phyloP scores from a whole-genome alignment of 345 rosid genomes.

The Populus davidiana region DNA sequence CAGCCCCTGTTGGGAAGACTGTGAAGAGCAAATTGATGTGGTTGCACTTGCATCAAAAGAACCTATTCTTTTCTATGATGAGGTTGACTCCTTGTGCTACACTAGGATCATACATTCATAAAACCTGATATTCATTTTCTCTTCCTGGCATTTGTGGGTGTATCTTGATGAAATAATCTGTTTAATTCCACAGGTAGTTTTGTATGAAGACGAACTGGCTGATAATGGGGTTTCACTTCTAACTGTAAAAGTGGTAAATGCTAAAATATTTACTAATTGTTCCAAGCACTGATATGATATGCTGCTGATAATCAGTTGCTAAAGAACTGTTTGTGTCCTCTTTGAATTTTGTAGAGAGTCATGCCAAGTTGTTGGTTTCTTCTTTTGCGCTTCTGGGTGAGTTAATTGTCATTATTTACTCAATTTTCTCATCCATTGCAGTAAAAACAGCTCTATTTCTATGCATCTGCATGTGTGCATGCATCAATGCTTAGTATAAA shows the following conservation, averaged over 20 bases:
- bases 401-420: slow-evolving; percentile 25
- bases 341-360: slow-evolving; percentile 61
- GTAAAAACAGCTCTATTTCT: neutral
- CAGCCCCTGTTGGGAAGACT: slow-evolving; percentile 72
- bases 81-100: slow-evolving; percentile 41
- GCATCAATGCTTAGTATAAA: neutral
- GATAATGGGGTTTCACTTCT: slow-evolving; percentile 90
- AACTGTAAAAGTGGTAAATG: slow-evolving; percentile 88
- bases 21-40: slow-evolving; percentile 68
- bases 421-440: neutral
- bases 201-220: slow-evolving; percentile 96
- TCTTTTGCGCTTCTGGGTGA: slow-evolving; percentile 93
- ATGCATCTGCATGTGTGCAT: neutral
- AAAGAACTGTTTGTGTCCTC: slow-evolving; percentile 11
- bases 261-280: slow-evolving; percentile 8
- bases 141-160: neutral
- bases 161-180: slow-evolving; percentile 19
- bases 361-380: slow-evolving; percentile 98
- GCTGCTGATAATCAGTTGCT: neutral
- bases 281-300: slow-evolving; percentile 1
- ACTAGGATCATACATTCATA: neutral
- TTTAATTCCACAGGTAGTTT: slow-evolving; percentile 56
- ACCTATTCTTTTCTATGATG: slow-evolving; percentile 97
- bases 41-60: slow-evolving; percentile 75
- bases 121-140: neutral